Evolutionary conservation across 192 early-diverging fungal genomes (phyloP), one percentile per base, ranked within the genome.

Genomic region (Backusella morwellensis): DNA sequence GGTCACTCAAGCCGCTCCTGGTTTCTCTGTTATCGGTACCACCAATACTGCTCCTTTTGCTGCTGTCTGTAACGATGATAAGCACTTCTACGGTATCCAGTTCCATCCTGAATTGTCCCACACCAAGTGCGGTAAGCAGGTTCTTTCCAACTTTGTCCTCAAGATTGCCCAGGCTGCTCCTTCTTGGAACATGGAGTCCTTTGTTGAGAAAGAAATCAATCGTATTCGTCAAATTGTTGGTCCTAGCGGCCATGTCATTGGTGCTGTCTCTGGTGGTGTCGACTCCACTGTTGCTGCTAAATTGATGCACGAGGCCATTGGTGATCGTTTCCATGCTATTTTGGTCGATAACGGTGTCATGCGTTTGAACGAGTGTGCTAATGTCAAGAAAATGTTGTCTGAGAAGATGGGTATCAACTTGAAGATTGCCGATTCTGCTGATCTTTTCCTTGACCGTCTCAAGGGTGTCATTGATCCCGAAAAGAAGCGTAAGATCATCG

Each of bases 81-180:
- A 92, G 83, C 86, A 89, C 12, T 92, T 97, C 77, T 99, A 93
- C 84, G 98, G 80, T 42, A 95, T 99, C 74, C 98, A 99, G 89
- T 97, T 99, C 93, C 98, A 99, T 86, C 98, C 98, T 52, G 98
- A 99, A 83, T 96, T 99, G 73, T 97, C 98, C n/a, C 98, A 99
- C 86, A 97, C 96, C 75, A 86, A 91, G 17, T 87, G 91, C 63
- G 98, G 98, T 70, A 87, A 93, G 52, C 75, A 87, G 40, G 79
- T 99, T 54, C 80, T 99, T 76, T 87, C 88, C 76, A 99, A 99
- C 92, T 99, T 99, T 92, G 96, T 97, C 32, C 80, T 94, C 59
- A 90, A 90, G 47, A 94, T 98, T 80, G 97, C 97, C 86, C 83
- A 90, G 70, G 93, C 92, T 77, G 78, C 89, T 78, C 86, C 92